These are phyloP conservation scores for Melampsora abietis-canadensis DNA, from an alignment of 1,284 basidiomycete genomes.

Conservation along the genomic window DNA sequence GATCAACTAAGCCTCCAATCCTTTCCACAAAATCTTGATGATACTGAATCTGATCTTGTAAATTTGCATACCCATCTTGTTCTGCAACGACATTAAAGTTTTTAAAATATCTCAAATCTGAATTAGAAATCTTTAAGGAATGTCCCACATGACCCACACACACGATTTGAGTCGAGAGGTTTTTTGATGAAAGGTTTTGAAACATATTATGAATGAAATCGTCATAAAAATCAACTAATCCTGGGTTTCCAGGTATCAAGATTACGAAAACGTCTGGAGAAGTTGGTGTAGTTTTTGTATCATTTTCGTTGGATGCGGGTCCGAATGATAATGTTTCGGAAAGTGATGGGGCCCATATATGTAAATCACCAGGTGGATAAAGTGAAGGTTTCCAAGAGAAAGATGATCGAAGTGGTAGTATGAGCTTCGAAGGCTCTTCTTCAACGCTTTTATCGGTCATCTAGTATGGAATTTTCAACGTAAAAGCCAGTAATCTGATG, in stretches of 20 bases:
- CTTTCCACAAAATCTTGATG: constrained; percentile 19
- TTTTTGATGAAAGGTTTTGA: neutral
- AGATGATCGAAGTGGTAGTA: neutral
- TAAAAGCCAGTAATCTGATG: too few species aligned
- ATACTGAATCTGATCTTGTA: constrained; percentile 28
- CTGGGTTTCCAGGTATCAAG: constrained; percentile 41
- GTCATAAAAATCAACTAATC: constrained; percentile 30
- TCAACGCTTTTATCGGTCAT: neutral
- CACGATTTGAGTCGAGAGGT: constrained; percentile 5
- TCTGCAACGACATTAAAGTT: constrained; percentile 11
- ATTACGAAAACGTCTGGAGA: constrained; percentile 17
- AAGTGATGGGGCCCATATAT: too few species aligned
- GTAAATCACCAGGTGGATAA: neutral
- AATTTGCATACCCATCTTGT: neutral
- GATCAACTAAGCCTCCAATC: constrained; percentile 8
- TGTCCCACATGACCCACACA: constrained; percentile 28
- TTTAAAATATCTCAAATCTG: constrained; percentile 23
- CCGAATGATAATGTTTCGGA: neutral
- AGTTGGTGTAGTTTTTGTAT: neutral
- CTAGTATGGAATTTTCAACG: neutral
- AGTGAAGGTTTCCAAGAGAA: constrained; percentile 2
- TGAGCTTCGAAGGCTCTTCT: neutral
- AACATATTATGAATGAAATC: constrained; percentile 4
- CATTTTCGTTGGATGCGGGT: neutral
- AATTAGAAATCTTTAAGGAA: constrained; percentile 31